A percentile compares a stretch with the other conserved stretches of the same genome.
phyloP scores from a whole-genome alignment of 768 basidiomycete genomes.

The Tricholoma saponaceum region DNA sequence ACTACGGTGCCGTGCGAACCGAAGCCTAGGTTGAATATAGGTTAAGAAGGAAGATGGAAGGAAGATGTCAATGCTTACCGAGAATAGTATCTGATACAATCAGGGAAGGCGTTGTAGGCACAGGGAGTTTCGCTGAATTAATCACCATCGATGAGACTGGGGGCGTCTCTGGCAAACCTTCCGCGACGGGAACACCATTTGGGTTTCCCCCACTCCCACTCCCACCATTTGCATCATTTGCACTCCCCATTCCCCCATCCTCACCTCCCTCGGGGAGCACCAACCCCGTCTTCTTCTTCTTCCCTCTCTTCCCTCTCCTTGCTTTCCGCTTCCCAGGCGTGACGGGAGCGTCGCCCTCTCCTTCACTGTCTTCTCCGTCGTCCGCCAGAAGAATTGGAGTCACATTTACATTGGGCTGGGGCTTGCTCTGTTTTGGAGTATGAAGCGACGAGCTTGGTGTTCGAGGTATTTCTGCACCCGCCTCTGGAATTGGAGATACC shows the following conservation, averaged over 20 bases:
- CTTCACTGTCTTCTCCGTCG: conserved; percentile 4
- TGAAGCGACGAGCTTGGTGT: not conserved
- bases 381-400: not conserved
- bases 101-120: conserved; percentile 42
- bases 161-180: not conserved
- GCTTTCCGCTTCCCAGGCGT: conserved; percentile 43
- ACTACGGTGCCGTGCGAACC: conserved; percentile 98
- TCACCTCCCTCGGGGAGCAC: conserved; percentile 35
- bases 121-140: conserved; percentile 21
- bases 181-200: not conserved
- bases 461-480: not conserved
- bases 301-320: conserved; percentile 49
- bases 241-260: conserved; percentile 13
- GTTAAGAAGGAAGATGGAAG: conserved; percentile 3
- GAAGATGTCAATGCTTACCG: conserved; percentile 39
- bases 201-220: conserved; percentile 2
- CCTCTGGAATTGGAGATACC: too few relatives aligned
- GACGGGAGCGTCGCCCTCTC: conserved; percentile 26
- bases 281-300: conserved; percentile 45
- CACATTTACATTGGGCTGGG: not conserved
- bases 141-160: conserved; percentile 18
- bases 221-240: too few relatives aligned
- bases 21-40: conserved; percentile 64
- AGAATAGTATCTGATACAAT: conserved; percentile 71
- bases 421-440: not conserved